Percentiles rank a stretch among this genome's conserved stretches.
These are phyloP conservation scores for Monilinia aucupariae DNA, from an alignment of 2,329 filamentous ascomycete genomes.

Conservation along the genomic window DNA sequence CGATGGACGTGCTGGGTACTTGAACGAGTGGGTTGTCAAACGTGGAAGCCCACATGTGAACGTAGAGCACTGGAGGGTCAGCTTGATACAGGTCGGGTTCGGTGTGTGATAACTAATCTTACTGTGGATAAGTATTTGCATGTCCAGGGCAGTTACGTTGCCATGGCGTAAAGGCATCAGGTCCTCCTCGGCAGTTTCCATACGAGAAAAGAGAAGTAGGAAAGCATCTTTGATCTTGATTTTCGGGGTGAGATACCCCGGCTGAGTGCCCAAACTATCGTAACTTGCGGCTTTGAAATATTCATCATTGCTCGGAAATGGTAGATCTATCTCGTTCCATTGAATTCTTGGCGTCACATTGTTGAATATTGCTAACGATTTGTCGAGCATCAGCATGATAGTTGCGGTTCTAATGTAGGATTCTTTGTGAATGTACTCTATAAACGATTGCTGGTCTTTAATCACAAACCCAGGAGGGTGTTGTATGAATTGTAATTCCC, in stretches of 20 bases:
- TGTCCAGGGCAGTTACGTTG: constrained; percentile 29
- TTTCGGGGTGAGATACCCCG: constrained; percentile 21
- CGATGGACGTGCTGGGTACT: constrained; percentile 21
- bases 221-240: constrained; percentile 34
- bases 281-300: constrained; percentile 31
- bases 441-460: constrained; percentile 29
- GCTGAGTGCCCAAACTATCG: constrained; percentile 24
- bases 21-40: constrained; percentile 29
- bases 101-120: constrained; percentile 9
- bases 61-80: constrained; percentile 29
- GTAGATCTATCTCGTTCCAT: constrained; percentile 33
- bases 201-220: constrained; percentile 25
- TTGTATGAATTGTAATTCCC: constrained; percentile 27
- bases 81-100: not conserved
- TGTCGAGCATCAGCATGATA: constrained; percentile 33
- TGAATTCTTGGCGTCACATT: constrained; percentile 33
- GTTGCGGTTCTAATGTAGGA: constrained; percentile 30
- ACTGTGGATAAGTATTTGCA: constrained; percentile 35
- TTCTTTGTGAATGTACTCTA: constrained; percentile 31
- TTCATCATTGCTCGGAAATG: constrained; percentile 29
- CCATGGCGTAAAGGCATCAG: constrained; percentile 22
- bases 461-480: constrained; percentile 28
- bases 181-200: constrained; percentile 21
- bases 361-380: constrained; percentile 34
- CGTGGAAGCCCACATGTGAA: constrained; percentile 30